Percentiles rank a stretch among this genome's conserved stretches.
phyloP scores from a whole-genome alignment of 306 rosid genomes.

The Quercus dentata region DNA sequence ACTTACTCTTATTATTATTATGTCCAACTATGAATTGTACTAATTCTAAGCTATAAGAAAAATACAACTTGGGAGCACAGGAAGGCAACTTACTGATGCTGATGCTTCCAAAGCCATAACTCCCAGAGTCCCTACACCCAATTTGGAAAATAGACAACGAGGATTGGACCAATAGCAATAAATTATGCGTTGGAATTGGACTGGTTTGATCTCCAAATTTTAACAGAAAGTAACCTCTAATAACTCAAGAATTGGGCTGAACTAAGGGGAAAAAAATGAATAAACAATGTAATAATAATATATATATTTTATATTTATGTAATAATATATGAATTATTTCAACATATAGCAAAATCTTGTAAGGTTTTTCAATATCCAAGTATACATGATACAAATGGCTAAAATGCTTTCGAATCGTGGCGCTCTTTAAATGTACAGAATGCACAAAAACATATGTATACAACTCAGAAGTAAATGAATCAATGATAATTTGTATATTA shows the following conservation, averaged over 20 bases:
- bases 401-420: not conserved
- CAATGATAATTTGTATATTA: slow-evolving; percentile 21
- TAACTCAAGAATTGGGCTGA: not conserved
- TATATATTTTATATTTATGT: not conserved
- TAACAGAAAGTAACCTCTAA: too few species aligned
- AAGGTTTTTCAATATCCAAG: not conserved
- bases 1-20: too few species aligned
- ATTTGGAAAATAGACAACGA: not conserved
- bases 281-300: not conserved
- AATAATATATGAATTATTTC: not conserved
- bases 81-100: not conserved
- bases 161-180: not conserved
- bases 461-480: not conserved
- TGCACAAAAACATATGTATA: not conserved
- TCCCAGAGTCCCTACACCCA: too few species aligned
- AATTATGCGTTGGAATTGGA: not conserved
- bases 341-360: not conserved
- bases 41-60: not conserved
- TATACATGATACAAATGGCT: not conserved
- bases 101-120: too few species aligned
- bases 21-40: not conserved
- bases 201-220: not conserved
- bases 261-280: not conserved
- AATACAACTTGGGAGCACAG: too few species aligned
- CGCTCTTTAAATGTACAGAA: not conserved